Percentiles rank a stretch among this genome's conserved stretches.
phyloP scores from a whole-genome alignment of 257 asterid genomes.

The Solanum medicagineum region DNA sequence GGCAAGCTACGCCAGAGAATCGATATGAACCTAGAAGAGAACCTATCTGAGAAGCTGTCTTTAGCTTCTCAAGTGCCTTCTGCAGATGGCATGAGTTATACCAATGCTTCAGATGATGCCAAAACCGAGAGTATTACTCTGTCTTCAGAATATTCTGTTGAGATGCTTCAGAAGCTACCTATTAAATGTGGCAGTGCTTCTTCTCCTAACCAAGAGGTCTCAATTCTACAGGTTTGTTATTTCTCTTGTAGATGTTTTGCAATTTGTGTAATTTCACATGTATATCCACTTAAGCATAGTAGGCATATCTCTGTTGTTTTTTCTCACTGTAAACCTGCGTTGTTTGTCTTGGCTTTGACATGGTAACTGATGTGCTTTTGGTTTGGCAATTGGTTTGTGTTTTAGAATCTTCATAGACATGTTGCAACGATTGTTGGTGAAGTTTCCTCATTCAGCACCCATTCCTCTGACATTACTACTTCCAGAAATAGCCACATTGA shows the following conservation, averaged over 20 bases:
- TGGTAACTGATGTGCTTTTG: background rate
- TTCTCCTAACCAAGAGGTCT: slow-evolving; percentile 15
- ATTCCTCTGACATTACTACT: background rate
- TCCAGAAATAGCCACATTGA: background rate
- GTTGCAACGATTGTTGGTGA: background rate
- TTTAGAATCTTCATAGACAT: background rate
- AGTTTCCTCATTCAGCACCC: background rate
- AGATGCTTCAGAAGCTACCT: slow-evolving; percentile 15
- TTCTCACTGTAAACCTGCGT: background rate
- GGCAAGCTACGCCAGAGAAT: slow-evolving; percentile 18
- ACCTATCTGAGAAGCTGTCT: slow-evolving; percentile 19
- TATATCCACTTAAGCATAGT: background rate
- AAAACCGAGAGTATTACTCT: slow-evolving; percentile 20
- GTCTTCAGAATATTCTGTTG: slow-evolving; percentile 19
- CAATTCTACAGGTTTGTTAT: slow-evolving; percentile 37
- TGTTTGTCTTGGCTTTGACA: background rate
- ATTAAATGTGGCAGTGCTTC: slow-evolving; percentile 9
- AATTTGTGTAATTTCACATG: background rate
- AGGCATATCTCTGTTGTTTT: background rate
- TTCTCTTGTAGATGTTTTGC: background rate
- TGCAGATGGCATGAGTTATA: slow-evolving; percentile 7
- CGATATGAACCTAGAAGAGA: slow-evolving; percentile 22
- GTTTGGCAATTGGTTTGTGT: background rate
- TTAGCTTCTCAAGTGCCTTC: slow-evolving; percentile 7
- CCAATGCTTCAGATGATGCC: slow-evolving; percentile 17